These are phyloP conservation scores for Lodderomyces jiufengensis DNA, from an alignment of 1,139 yeast genomes.

Conservation along the genomic window DNA sequence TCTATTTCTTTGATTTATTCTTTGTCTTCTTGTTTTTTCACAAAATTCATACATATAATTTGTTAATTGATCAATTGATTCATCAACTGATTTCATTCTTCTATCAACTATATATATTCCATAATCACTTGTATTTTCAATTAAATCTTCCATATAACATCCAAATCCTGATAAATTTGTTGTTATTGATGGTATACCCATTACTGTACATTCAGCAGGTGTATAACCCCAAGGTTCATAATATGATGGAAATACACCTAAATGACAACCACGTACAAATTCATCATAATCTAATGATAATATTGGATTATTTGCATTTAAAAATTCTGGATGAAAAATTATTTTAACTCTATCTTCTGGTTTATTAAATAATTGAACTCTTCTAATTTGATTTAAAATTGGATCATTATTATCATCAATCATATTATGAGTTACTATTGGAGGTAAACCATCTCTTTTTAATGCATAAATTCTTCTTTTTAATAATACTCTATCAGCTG, in stretches of 20 bases:
- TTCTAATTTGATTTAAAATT: conserved; percentile 84
- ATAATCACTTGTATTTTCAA: conserved; percentile 91
- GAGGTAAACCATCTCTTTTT: conserved; percentile 85
- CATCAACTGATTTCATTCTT: conserved; percentile 90
- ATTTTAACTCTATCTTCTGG: conserved; percentile 92
- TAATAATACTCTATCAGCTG: conserved; percentile 83
- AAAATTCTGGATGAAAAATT: conserved; percentile 95
- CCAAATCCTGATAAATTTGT: conserved; percentile 97
- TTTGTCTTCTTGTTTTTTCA: conserved; percentile 87
- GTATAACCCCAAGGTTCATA: conserved; percentile 99
- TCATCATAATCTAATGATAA: conserved; percentile 93
- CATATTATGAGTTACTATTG: conserved; percentile 98
- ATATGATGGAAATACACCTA: conserved; percentile 97
- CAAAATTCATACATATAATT: conserved; percentile 89
- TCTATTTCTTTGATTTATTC: conserved; percentile 96
- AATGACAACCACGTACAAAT: conserved; percentile 95
- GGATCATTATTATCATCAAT: conserved; percentile 89
- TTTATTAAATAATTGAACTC: conserved; percentile 85
- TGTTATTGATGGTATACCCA: conserved; percentile 99
- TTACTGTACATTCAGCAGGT: conserved; percentile 98
- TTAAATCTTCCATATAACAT: conserved; percentile 96
- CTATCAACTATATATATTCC: conserved; percentile 97
- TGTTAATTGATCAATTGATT: conserved; percentile 85
- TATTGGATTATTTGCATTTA: conserved; percentile 92
- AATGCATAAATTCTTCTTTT: conserved; percentile 93